Conservation (phyloP, 305 asterid species). For the Fraxinus ornus region DNA sequence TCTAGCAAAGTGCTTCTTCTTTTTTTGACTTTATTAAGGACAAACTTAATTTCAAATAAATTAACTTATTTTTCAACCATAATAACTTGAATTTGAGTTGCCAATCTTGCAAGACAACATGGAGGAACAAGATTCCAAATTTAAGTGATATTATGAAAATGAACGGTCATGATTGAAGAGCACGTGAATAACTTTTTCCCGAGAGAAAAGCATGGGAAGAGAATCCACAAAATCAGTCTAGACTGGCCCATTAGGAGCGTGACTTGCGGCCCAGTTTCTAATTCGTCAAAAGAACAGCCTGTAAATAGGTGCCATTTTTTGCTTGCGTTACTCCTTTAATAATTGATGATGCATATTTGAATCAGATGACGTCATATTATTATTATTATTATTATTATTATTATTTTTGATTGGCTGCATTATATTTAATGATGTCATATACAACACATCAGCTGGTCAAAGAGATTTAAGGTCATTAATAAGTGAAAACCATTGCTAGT, state of each 20-base stretch:
- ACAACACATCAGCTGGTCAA: not conserved
- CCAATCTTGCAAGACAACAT: not conserved
- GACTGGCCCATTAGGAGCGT: slow-evolving; percentile 12
- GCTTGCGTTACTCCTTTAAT: too few species aligned
- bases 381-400: too few species aligned
- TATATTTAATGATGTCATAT: not conserved
- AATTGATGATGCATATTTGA: too few species aligned
- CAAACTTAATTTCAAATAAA: not conserved
- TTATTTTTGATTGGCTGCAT: not conserved
- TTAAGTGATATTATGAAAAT: not conserved
- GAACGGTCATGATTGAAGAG: slow-evolving; percentile 14
- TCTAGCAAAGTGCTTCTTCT: too few species aligned
- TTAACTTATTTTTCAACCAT: not conserved
- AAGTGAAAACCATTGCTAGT: too few species aligned
- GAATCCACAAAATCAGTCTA: slow-evolving; percentile 4
- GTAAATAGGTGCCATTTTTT: not conserved
- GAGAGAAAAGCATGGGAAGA: not conserved
- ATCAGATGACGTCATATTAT: not conserved
- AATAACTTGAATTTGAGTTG: not conserved
- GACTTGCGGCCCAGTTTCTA: not conserved
- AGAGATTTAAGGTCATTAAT: too few species aligned
- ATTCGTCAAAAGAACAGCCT: not conserved
- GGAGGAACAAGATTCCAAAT: not conserved
- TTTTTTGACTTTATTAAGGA: not conserved
- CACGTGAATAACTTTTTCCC: slow-evolving; percentile 15